Base-by-base conservation (phyloP, 371 early-diverging fungal genomes). In the Blakeslea trispora region DNA sequence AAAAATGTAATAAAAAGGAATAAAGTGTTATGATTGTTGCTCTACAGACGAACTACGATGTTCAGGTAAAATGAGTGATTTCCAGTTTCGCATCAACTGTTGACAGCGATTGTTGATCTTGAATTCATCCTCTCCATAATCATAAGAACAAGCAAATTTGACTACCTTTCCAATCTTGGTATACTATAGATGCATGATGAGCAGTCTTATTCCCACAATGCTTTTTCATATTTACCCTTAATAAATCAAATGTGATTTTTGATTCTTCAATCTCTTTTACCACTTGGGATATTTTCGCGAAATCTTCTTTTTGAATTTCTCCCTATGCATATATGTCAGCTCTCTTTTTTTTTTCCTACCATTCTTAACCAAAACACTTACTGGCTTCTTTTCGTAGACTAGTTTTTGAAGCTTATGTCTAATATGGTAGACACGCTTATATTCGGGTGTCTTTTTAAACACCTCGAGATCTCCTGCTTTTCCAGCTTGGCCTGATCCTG, bases 101-200 rank as follows among this genome's bases (percentile, higher is more conserved):
- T 55, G 50, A 35, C 64, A 66, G 23, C 71, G 64, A 35, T 68
- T 52, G 39, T 57, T 64, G n/a, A 71, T 60, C 17, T 66, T 54
- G 45, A 55, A 56, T 37, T 66, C 57, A 23, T 72, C 66, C 3
- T 58, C 56, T 21, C 58, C 66, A 53, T 59, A 72, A 39, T 53
- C 44, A 53, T 68, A 64, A 5, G 57, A 40, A 22, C 66, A 68
- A 42, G 66, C 69, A 46, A 54, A 55, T 41, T 69, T 72, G 28
- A 72, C 55, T 1, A 72, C 72, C 51, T 72, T 72, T 47, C 69
- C 72, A 55, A 72, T 63, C 57, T 72, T 72, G 61, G 72, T 72
- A 59, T 72, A 63, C 72, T 72, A 55, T 18, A 28, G n/a, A n/a
- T n/a, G n/a, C n/a, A n/a, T n/a, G n/a, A n/a, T n/a, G n/a, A n/a